A percentile compares a stretch with the other conserved stretches of the same genome.
These are phyloP conservation scores for Ceratorhiza oryzae-sativae DNA, from an alignment of 1,284 basidiomycete species.

Conservation along the genomic window DNA sequence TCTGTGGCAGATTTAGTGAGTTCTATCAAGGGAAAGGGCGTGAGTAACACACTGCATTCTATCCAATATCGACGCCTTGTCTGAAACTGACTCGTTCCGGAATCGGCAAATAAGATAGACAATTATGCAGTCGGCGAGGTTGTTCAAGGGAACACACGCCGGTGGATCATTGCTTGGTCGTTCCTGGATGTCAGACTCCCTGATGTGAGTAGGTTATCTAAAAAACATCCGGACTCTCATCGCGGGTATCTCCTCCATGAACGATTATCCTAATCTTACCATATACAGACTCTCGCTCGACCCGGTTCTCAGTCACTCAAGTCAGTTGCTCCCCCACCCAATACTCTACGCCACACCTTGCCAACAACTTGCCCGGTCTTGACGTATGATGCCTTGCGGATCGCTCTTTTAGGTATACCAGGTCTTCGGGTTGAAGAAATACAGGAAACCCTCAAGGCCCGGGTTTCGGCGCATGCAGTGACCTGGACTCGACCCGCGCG, in stretches of 20 bases:
- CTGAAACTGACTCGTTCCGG: background rate
- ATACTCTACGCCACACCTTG: slow-evolving; percentile 58
- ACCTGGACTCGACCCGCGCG: slow-evolving; percentile 37
- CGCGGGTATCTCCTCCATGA: background rate
- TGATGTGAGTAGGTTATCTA: slow-evolving; percentile 63
- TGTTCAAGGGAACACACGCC: slow-evolving; percentile 81
- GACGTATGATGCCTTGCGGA: background rate
- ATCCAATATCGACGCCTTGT: background rate
- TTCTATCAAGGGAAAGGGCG: slow-evolving; percentile 61
- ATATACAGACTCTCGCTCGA: slow-evolving; percentile 59
- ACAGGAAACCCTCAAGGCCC: slow-evolving; percentile 36
- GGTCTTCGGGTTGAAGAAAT: slow-evolving; percentile 38
- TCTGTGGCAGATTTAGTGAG: slow-evolving; percentile 71
- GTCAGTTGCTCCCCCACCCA: slow-evolving; percentile 61
- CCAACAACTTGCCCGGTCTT: slow-evolving; percentile 45
- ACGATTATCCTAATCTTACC: slow-evolving; percentile 44
- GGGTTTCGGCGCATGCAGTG: slow-evolving; percentile 29
- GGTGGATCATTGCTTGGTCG: slow-evolving; percentile 92
- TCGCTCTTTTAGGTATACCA: slow-evolving; percentile 31
- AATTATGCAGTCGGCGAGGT: slow-evolving; percentile 89
- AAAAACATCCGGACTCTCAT: slow-evolving; percentile 17
- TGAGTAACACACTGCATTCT: slow-evolving; percentile 50
- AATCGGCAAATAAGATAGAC: slow-evolving; percentile 60
- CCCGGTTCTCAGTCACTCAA: slow-evolving; percentile 55
- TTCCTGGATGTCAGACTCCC: slow-evolving; percentile 68